Evolutionary conservation across 2,329 filamentous ascomycete species (phyloP).

Genomic region (Berkeleyomyces rouxiae): DNA sequence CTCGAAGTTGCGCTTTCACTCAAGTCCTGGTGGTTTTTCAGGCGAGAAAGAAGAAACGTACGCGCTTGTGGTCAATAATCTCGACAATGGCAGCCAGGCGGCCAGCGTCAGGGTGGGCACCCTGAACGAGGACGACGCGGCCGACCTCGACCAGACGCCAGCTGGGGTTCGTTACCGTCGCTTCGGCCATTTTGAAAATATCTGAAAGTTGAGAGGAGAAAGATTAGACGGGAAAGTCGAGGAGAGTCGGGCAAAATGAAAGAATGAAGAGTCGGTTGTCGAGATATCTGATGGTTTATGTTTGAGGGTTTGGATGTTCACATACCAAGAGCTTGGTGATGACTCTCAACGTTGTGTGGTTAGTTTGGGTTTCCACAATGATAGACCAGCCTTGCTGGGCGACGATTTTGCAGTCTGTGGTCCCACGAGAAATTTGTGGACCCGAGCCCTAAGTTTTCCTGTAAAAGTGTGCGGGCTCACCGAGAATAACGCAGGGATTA

Average conservation of each 20-base stretch:
- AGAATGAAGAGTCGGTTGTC: slow-evolving; percentile 14
- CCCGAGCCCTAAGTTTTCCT: slow-evolving; percentile 12
- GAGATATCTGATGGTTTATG: not conserved
- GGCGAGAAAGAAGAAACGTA: slow-evolving; percentile 43
- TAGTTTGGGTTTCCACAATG: slow-evolving; percentile 14
- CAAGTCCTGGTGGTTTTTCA: not conserved
- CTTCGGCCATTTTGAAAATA: slow-evolving; percentile 55
- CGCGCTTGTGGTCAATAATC: slow-evolving; percentile 99
- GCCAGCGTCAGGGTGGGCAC: slow-evolving; percentile 60
- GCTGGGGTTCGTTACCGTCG: slow-evolving; percentile 63
- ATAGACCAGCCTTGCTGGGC: slow-evolving; percentile 13
- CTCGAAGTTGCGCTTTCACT: not conserved
- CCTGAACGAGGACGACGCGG: slow-evolving; percentile 84
- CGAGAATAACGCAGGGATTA: not conserved
- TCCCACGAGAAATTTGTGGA: slow-evolving; percentile 11
- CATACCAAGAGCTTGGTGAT: slow-evolving; percentile 15
- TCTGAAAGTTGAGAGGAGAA: slow-evolving; percentile 19
- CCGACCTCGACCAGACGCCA: slow-evolving; percentile 98
- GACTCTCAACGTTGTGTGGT: slow-evolving; percentile 14
- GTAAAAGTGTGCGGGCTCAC: slow-evolving; percentile 12
- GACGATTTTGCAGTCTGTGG: slow-evolving; percentile 14
- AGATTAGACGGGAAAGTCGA: slow-evolving; percentile 16
- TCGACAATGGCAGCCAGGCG: slow-evolving; percentile 90
- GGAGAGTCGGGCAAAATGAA: not conserved
- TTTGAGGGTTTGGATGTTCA: slow-evolving; percentile 13